Evolutionary conservation across 768 basidiomycete genomes (phyloP).

Genomic region (Mycena belliarum): DNA sequence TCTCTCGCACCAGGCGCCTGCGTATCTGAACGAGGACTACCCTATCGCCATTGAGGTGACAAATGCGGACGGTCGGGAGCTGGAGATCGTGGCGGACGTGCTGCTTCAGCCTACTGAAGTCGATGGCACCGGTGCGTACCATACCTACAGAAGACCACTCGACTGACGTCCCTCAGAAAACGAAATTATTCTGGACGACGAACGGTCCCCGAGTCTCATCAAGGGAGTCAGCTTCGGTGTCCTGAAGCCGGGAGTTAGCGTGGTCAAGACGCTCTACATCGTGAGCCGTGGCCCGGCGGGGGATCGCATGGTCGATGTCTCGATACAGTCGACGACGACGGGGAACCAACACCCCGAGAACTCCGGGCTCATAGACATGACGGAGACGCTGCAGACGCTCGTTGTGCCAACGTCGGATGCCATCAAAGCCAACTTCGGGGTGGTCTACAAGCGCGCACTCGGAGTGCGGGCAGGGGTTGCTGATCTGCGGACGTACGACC

Average conservation of each 20-base stretch:
- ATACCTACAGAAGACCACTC: no score
- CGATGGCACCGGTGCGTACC: slow-evolving; percentile 63
- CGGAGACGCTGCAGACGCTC: slow-evolving; percentile 70
- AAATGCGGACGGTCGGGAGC: slow-evolving; percentile 68
- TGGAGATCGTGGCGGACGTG: slow-evolving; percentile 72
- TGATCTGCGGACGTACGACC: slow-evolving; percentile 56
- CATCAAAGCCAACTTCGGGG: slow-evolving; percentile 53
- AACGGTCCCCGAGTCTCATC: slow-evolving; percentile 70
- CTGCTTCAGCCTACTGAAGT: slow-evolving; percentile 80
- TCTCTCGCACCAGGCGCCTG: slow-evolving; percentile 63
- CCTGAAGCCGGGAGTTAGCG: slow-evolving; percentile 57
- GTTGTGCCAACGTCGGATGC: slow-evolving; percentile 67
- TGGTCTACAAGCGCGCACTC: slow-evolving; percentile 52
- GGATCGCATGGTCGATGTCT: slow-evolving; percentile 78
- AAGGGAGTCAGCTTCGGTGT: slow-evolving; percentile 71
- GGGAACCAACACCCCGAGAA: slow-evolving; percentile 24
- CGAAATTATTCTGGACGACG: slow-evolving; percentile 58
- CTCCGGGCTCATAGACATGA: slow-evolving; percentile 34
- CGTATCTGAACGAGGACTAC: slow-evolving; percentile 80
- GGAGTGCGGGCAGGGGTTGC: slow-evolving; percentile 46
- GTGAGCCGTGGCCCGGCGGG: slow-evolving; percentile 63
- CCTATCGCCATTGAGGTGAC: slow-evolving; percentile 69
- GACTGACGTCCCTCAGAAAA: slow-evolving; percentile 56
- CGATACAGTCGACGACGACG: slow-evolving; percentile 49
- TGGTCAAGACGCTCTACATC: slow-evolving; percentile 64